Evolutionary conservation across 169 alveolate genomes (phyloP).

Genomic region (Plasmodium inui): DNA sequence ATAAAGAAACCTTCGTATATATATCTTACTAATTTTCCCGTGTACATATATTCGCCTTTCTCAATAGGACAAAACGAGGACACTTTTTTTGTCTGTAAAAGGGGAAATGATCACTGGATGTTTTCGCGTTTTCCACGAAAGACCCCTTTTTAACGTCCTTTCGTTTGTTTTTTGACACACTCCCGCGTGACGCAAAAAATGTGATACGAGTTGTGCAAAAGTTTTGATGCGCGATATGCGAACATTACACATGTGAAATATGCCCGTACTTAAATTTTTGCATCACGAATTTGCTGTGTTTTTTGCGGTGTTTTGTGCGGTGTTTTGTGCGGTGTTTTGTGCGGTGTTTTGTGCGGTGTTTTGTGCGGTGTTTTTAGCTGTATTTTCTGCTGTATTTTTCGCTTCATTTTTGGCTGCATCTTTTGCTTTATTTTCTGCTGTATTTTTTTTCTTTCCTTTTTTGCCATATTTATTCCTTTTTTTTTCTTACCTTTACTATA

Average conservation of each 20-base stretch:
- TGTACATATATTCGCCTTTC: background rate
- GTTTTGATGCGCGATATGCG: constrained; percentile 10
- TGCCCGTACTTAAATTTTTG: background rate
- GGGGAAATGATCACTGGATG: background rate
- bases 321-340: background rate
- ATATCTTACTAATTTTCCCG: background rate
- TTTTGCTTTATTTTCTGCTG: background rate
- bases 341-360: no score
- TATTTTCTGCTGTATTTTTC: background rate
- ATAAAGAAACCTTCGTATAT: background rate
- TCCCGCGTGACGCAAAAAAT: background rate
- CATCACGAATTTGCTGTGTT: background rate
- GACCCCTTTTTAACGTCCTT: constrained; percentile 3
- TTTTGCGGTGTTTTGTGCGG: background rate
- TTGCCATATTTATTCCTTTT: background rate
- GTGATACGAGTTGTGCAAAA: background rate
- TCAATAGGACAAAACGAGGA: background rate
- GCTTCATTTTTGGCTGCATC: background rate
- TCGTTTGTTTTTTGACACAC: background rate
- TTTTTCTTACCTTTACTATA: background rate
- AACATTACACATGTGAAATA: constrained; percentile 1
- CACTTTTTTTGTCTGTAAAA: constrained; percentile 1
- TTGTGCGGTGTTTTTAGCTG: background rate
- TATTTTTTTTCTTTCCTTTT: background rate
- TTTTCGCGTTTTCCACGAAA: background rate